Evolutionary conservation across 345 rosid genomes (phyloP), one percentile per base, ranked within the genome.

Genomic region (Eucalyptus albens): DNA sequence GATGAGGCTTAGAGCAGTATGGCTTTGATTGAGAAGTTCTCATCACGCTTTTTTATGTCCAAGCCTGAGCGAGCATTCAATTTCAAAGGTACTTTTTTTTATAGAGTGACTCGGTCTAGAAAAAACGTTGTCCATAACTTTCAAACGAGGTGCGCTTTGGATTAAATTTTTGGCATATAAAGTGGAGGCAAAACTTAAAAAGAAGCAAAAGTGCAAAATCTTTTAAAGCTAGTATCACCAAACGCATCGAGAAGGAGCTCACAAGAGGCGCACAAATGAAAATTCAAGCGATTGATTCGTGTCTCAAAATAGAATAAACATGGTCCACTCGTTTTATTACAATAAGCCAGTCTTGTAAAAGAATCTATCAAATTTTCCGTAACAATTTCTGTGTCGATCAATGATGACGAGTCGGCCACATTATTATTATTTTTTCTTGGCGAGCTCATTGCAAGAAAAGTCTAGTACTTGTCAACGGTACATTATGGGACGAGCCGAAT

Each of bases 321-420:
- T 2, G 4, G 7, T 37, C 62, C 14, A 24, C 62, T 56, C 42
- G 5, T 72, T 72, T 33, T 33, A 6, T 33, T 2, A 9, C 11
- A 33, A 72, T 10, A 10, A 72, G 22, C 14, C 1, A 10, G 2
- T 17, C 8, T 72, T 2, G 2, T 16, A 17, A 3, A 2, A 37
- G 45, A 1, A 72, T 10, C 0, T 0, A 2, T 37, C 7, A 3
- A 69, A 33, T 17, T 69, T 17, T 2, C 2, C 8, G 8, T 2
- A 9, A 19, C 2, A 15, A 65, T n/a, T 14, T n/a, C 9, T 5
- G 0, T n/a, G 40, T 15, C 11, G 8, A 72, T 17, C 26, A 5
- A 22, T 33, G 8, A 72, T 19, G 1, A 17, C 4, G 26, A 10
- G 14, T 24, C 2, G 8, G 4, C 26, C 82, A 19, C 26, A 5